Percentiles rank a stretch among this genome's conserved stretches.
Evolutionary conservation across 2,329 filamentous ascomycete genomes (phyloP).

Genomic region (Raffaelea deltoideospora): DNA sequence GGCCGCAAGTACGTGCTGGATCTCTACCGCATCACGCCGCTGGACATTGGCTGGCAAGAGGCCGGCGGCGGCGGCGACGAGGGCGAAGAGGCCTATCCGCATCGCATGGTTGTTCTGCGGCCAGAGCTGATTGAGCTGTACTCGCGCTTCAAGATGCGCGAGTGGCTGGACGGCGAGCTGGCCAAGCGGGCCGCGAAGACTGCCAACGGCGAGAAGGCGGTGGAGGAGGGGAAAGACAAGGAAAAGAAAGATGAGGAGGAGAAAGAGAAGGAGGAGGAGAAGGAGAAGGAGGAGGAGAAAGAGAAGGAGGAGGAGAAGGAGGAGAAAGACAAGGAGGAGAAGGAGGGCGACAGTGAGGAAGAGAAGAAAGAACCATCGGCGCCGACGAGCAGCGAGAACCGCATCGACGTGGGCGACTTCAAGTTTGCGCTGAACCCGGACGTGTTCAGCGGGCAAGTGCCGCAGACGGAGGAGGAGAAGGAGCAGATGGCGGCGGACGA

Average conservation of each 20-base stretch:
- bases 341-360: slow-evolving; percentile 12
- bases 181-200: slow-evolving; percentile 40
- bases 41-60: slow-evolving; percentile 82
- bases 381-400: slow-evolving; percentile 44
- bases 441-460: slow-evolving; percentile 81
- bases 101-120: slow-evolving; percentile 88
- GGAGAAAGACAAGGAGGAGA: slow-evolving; percentile 16
- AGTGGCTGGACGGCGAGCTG: slow-evolving; percentile 72
- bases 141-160: slow-evolving; percentile 70
- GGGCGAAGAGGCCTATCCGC: slow-evolving; percentile 53
- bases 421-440: slow-evolving; percentile 84
- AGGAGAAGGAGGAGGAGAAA: slow-evolving; percentile 12
- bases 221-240: slow-evolving; percentile 17
- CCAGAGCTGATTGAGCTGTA: slow-evolving; percentile 81
- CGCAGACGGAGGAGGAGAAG: slow-evolving; percentile 84
- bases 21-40: slow-evolving; percentile 81
- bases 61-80: slow-evolving; percentile 24
- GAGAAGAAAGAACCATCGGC: too few relatives aligned
- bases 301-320: slow-evolving; percentile 17
- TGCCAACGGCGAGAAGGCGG: slow-evolving; percentile 12
- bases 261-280: slow-evolving; percentile 3
- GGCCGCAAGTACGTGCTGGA: slow-evolving; percentile 96
- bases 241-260: not conserved
- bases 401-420: slow-evolving; percentile 78
- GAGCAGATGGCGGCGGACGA: slow-evolving; percentile 71